A percentile compares a stretch with the other conserved stretches of the same genome.
Evolutionary conservation across 495 filamentous ascomycete genomes (phyloP).

Genomic region (Trichoderma orchidacearum): DNA sequence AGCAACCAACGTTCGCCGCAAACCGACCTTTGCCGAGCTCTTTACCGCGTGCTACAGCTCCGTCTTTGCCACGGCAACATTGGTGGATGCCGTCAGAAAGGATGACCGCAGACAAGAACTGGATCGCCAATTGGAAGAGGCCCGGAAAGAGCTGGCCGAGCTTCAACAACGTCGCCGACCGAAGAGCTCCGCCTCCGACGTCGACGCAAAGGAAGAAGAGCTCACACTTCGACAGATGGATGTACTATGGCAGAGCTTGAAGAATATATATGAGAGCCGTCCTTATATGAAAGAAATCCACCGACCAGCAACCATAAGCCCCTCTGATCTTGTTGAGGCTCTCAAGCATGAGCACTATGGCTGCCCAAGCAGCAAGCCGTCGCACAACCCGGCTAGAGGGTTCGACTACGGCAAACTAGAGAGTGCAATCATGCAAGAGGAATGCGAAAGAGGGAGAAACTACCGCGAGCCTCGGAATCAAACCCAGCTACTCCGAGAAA

Average conservation of each 20-base stretch:
- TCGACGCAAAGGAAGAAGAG: neutral
- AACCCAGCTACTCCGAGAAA: neutral
- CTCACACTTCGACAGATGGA: neutral
- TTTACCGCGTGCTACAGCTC: slow-evolving; percentile 60
- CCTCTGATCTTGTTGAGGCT: neutral
- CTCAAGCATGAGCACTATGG: neutral
- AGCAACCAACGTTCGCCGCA: slow-evolving; percentile 36
- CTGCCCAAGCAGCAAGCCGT: neutral
- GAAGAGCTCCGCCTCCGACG: neutral
- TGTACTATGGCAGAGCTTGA: neutral
- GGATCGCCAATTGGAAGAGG: slow-evolving; percentile 40
- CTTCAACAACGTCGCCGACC: neutral
- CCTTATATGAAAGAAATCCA: neutral
- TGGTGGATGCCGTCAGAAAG: slow-evolving; percentile 52
- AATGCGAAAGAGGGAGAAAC: neutral
- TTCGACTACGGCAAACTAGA: neutral
- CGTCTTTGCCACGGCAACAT: slow-evolving; percentile 57
- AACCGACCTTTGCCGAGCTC: slow-evolving; percentile 42
- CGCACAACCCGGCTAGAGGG: neutral
- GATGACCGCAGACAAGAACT: slow-evolving; percentile 46
- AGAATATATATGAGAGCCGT: neutral
- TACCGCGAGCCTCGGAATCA: neutral
- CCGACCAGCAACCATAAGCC: neutral
- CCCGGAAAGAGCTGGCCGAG: slow-evolving; percentile 8
- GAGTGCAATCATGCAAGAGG: neutral